These are phyloP conservation scores for Naganishia randhawae DNA, from an alignment of 768 basidiomycete genomes.

Conservation along the genomic window DNA sequence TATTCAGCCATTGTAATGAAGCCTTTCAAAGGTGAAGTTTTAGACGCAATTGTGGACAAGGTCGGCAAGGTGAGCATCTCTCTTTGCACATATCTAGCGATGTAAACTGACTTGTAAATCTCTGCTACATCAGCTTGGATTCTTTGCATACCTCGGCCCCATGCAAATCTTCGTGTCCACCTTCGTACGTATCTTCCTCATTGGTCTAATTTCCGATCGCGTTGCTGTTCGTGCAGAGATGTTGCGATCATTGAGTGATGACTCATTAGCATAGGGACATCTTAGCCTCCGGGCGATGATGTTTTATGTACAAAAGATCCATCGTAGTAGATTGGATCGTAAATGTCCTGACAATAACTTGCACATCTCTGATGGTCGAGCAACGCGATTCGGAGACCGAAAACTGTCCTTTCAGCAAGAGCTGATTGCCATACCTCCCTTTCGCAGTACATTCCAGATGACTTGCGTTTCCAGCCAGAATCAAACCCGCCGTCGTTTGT, in stretches of 20 bases:
- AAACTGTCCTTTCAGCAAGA: background rate
- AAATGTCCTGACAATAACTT: conserved; percentile 38
- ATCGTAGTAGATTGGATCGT: conserved; percentile 52
- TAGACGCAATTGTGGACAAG: conserved; percentile 91
- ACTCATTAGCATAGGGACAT: conserved; percentile 52
- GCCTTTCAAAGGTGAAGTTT: conserved; percentile 99
- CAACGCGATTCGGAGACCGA: background rate
- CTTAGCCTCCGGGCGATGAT: conserved; percentile 47
- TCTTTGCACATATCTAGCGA: background rate
- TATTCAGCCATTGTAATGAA: conserved; percentile 98
- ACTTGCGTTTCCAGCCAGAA: conserved; percentile 91
- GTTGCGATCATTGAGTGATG: conserved; percentile 43
- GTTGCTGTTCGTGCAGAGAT: conserved; percentile 1
- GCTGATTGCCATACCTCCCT: background rate
- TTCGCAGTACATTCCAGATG: conserved; percentile 48
- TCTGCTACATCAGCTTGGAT: conserved; percentile 72
- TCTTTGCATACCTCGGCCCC: conserved; percentile 95
- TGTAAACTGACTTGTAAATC: background rate
- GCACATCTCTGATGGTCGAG: conserved; percentile 4
- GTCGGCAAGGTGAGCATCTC: conserved; percentile 75
- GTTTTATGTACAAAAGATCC: conserved; percentile 50
- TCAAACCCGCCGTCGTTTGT: conserved; percentile 95
- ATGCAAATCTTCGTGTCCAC: conserved; percentile 90
- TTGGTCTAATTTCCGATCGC: conserved; percentile 1
- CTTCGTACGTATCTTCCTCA: conserved; percentile 61